Evolutionary conservation across 768 basidiomycete species (phyloP).

Genomic region (Hypholoma fasciculare): DNA sequence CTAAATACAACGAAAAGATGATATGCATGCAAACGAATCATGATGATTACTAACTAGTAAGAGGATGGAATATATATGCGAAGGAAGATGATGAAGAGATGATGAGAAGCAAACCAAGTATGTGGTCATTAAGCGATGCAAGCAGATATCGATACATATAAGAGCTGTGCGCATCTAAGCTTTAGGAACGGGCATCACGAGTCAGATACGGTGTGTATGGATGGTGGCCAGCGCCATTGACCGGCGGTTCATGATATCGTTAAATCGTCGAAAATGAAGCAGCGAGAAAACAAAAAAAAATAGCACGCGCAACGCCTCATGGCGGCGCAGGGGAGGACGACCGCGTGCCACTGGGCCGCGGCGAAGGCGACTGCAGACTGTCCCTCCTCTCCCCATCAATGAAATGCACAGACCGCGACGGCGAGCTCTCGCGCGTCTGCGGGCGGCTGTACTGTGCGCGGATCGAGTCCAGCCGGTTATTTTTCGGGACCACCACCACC

Average conservation of each 20-base stretch:
- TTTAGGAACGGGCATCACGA: neutral
- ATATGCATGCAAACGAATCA: neutral
- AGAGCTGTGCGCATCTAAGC: neutral
- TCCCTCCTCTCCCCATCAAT: slow-evolving; percentile 19
- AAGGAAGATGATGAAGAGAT: neutral
- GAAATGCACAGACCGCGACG: slow-evolving; percentile 45
- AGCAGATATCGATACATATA: neutral
- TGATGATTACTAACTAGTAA: neutral
- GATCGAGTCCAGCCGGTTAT: slow-evolving; percentile 33
- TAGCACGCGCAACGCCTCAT: neutral
- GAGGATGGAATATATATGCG: neutral
- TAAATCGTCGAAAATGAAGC: neutral
- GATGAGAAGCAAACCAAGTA: neutral
- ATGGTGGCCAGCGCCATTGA: neutral
- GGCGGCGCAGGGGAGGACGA: neutral
- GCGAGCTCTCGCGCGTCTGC: slow-evolving; percentile 43
- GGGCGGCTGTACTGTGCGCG: slow-evolving; percentile 24
- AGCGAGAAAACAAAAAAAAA: neutral
- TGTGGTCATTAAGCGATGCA: neutral
- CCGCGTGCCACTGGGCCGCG: neutral
- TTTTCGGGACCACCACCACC: slow-evolving; percentile 18
- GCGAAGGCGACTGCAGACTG: neutral
- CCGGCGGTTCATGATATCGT: neutral
- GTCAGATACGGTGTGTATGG: neutral
- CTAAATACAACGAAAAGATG: neutral